These are phyloP conservation scores for Eucalyptus cladocalyx DNA, from an alignment of 345 rosid genomes.

Conservation along the genomic window DNA sequence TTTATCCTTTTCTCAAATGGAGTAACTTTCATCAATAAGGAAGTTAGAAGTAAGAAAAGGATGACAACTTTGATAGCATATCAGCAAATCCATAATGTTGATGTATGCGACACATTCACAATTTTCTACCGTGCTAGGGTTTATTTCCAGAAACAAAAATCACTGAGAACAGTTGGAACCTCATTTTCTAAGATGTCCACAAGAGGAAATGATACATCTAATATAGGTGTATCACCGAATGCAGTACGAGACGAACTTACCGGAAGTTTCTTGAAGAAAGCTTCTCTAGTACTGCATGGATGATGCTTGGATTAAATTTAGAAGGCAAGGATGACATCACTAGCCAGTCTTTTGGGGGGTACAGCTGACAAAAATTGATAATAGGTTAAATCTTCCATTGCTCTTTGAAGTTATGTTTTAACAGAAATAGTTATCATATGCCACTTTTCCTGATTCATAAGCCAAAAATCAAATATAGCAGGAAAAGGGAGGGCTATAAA, in stretches of 20 bases:
- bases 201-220: neutral
- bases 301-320: slow-evolving; percentile 37
- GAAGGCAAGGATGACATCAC: slow-evolving; percentile 62
- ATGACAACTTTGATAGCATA: neutral
- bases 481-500: neutral
- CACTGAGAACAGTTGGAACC: neutral
- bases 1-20: neutral
- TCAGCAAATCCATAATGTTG: neutral
- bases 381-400: neutral
- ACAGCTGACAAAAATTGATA: slow-evolving; percentile 22
- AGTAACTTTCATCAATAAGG: neutral
- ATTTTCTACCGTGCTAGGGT: neutral
- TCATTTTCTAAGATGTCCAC: neutral
- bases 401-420: neutral
- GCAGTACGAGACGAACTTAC: slow-evolving; percentile 15
- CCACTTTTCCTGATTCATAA: neutral
- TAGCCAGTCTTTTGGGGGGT: slow-evolving; percentile 72
- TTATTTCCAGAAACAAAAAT: neutral
- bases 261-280: slow-evolving; percentile 56
- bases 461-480: neutral
- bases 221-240: neutral
- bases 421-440: neutral
- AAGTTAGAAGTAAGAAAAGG: neutral
- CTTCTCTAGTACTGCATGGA: slow-evolving; percentile 40
- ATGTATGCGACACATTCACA: neutral